Percentiles rank a stretch among this genome's conserved stretches.
phyloP scores from a whole-genome alignment of 1,284 basidiomycete genomes.

The Heterobasidion annosum region DNA sequence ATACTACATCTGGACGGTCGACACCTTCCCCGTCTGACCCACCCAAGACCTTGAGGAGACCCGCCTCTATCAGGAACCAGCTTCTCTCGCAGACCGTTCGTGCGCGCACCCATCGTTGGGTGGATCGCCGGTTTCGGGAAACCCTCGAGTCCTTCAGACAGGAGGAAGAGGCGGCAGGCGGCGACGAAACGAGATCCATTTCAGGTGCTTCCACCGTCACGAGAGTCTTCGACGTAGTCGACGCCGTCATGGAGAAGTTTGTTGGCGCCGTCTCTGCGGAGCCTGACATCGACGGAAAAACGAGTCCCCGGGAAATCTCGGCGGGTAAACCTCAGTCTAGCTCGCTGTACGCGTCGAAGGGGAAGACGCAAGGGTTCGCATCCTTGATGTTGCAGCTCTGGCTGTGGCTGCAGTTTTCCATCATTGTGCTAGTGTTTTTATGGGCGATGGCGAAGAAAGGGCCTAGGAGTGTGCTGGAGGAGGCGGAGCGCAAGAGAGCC shows the following conservation, averaged over 20 bases:
- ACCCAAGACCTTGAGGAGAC: conserved; percentile 12
- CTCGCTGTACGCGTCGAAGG: background rate
- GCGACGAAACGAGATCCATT: background rate
- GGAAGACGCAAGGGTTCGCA: conserved; percentile 28
- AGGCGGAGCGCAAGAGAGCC: conserved; percentile 35
- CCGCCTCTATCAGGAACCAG: conserved; percentile 20
- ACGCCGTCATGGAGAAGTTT: conserved; percentile 11
- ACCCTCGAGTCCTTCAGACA: conserved; percentile 8
- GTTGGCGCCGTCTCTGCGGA: background rate
- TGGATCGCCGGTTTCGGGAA: conserved; percentile 36
- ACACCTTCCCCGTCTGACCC: conserved; percentile 10
- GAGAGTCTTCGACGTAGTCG: conserved; percentile 13
- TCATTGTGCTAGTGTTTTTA: conserved; percentile 66
- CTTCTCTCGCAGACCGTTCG: conserved; percentile 46
- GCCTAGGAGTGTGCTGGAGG: conserved; percentile 55
- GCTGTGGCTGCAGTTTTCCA: conserved; percentile 71
- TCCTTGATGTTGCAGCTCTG: conserved; percentile 58
- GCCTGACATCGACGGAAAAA: background rate
- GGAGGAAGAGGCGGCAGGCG: background rate
- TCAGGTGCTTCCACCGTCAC: background rate
- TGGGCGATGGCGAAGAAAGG: conserved; percentile 71
- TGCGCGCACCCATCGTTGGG: conserved; percentile 44
- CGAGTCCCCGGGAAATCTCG: background rate
- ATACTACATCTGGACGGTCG: conserved; percentile 5
- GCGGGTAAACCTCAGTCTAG: background rate